Conservation (phyloP, 345 rosid genomes). For the Limnanthes douglasii region DNA sequence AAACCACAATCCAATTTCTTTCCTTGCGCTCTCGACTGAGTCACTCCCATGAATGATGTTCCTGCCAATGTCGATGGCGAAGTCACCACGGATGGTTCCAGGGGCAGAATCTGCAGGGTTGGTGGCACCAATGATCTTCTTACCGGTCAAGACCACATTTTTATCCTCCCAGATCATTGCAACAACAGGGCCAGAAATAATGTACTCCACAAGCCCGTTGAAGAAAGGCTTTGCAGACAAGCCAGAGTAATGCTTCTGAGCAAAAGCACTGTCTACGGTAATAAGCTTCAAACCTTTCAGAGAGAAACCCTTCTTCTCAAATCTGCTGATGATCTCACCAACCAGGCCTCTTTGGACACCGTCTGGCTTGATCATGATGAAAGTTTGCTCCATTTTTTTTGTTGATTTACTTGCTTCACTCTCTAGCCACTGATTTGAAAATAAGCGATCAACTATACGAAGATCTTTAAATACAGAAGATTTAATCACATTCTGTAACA, state of each 20-base stretch:
- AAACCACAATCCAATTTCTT: slow-evolving; percentile 94
- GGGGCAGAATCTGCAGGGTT: slow-evolving; percentile 87
- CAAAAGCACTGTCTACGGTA: too few species aligned
- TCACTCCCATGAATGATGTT: slow-evolving; percentile 94
- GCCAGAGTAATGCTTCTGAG: too few species aligned
- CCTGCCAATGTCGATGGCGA: slow-evolving; percentile 84
- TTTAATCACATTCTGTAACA: too few species aligned
- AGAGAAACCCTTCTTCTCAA: slow-evolving; percentile 93
- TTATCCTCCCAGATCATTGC: slow-evolving; percentile 99
- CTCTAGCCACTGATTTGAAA: too few species aligned
- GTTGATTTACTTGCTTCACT: too few species aligned
- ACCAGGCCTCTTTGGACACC: slow-evolving; percentile 95
- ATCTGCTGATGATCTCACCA: slow-evolving; percentile 78
- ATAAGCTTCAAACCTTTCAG: too few species aligned
- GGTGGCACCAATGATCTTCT: slow-evolving; percentile 94
- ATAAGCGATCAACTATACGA: too few species aligned
- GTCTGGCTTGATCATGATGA: slow-evolving; percentile 98
- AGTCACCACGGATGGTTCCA: slow-evolving; percentile 95
- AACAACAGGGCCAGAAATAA: too few species aligned
- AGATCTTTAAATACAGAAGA: too few species aligned
- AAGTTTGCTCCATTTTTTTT: slow-evolving; percentile 84
- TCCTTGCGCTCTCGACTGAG: slow-evolving; percentile 58
- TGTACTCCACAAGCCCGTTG: too few species aligned
- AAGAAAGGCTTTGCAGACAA: too few species aligned
- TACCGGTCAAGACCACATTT: slow-evolving; percentile 65